Base-by-base conservation (phyloP, 1,284 basidiomycete genomes). In the Moniliophthora roreri region DNA sequence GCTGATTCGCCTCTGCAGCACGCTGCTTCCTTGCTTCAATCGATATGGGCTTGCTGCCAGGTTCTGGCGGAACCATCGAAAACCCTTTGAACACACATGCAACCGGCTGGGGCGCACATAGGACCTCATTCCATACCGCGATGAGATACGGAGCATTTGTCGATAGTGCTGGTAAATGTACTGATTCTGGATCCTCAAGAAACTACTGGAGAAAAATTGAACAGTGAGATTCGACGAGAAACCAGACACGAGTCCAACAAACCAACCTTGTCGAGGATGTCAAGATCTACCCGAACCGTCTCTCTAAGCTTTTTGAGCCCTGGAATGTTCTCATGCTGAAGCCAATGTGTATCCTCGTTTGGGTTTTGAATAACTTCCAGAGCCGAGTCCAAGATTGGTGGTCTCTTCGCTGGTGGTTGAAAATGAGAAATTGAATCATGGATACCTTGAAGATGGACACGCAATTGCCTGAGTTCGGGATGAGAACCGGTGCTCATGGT, bases 121-220 rank as follows among this genome's bases (percentile, higher is more conserved):
- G 61, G 0, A 91, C 72, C 62, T 90, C 85, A 58, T 88, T 82
- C 89, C 89, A 93, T 0, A 91, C 87, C 0, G 87, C 81, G 23
- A 87, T 74, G 23, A 90, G 75, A 62, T 91, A 90, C 0, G 85
- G 85, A 1, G 89, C 86, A 62, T 91, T 91, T 4, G 84, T 87
- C 0, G 87, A 89, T 9, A 81, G 69, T 1, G 81, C 64, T 1
- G 79, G 77, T 1, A 76, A 65, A 35, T 72, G 63, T 5, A 61
- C 69, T 38, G 72, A 75, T 26, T 68, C 51, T 5, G 78, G 72
- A 56, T 80, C 69, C 50, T 75, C 70, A 45, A 87, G 73, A 62
- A 83, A 84, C 86, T 88, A 85, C 82, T 85, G 62, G 59, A 73
- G 46, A 37, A 42, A 18, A 13, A 52, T 35, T 18, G 39, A 48